A percentile compares a stretch with the other conserved stretches of the same genome.
These are phyloP conservation scores for Phytophthora brassicae DNA, from an alignment of 352 stramenopile species.

Conservation along the genomic window DNA sequence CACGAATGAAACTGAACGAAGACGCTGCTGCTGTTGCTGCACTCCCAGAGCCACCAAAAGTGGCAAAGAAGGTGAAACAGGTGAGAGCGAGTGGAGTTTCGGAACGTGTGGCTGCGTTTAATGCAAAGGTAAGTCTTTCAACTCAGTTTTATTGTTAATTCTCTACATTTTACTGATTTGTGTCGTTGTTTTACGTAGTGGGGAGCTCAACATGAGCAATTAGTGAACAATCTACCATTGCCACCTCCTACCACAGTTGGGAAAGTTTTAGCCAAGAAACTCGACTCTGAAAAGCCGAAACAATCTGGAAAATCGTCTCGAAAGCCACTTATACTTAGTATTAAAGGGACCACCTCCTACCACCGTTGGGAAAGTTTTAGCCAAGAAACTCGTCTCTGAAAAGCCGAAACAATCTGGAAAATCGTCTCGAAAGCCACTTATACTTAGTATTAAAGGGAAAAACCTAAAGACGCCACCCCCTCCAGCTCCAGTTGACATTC, in stretches of 20 bases:
- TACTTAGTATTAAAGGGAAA: slow-evolving; percentile 11
- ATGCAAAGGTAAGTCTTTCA: slow-evolving; percentile 36
- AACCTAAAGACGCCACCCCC: slow-evolving; percentile 12
- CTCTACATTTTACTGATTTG: neutral
- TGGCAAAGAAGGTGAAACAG: neutral
- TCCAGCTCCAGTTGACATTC: slow-evolving; percentile 16
- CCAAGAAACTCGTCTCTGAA: too few relatives aligned
- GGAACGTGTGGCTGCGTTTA: slow-evolving; percentile 62
- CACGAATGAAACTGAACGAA: slow-evolving; percentile 18
- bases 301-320: slow-evolving; percentile 15
- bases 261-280: slow-evolving; percentile 17
- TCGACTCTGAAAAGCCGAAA: slow-evolving; percentile 13
- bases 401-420: slow-evolving; percentile 11
- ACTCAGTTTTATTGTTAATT: too few relatives aligned
- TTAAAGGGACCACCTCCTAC: too few relatives aligned
- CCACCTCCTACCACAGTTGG: slow-evolving; percentile 20
- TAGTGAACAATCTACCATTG: slow-evolving; percentile 29
- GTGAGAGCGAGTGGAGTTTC: slow-evolving; percentile 10
- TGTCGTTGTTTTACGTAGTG: slow-evolving; percentile 27
- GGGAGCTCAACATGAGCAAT: slow-evolving; percentile 44
- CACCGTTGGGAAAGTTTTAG: too few relatives aligned
- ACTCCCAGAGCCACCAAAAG: slow-evolving; percentile 22
- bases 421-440: slow-evolving; percentile 26
- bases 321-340: slow-evolving; percentile 18
- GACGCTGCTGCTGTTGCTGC: slow-evolving; percentile 24